These are phyloP conservation scores for Paraconiothyrium sp. DNA, from an alignment of 2,329 filamentous ascomycete species.

Conservation along the genomic window DNA sequence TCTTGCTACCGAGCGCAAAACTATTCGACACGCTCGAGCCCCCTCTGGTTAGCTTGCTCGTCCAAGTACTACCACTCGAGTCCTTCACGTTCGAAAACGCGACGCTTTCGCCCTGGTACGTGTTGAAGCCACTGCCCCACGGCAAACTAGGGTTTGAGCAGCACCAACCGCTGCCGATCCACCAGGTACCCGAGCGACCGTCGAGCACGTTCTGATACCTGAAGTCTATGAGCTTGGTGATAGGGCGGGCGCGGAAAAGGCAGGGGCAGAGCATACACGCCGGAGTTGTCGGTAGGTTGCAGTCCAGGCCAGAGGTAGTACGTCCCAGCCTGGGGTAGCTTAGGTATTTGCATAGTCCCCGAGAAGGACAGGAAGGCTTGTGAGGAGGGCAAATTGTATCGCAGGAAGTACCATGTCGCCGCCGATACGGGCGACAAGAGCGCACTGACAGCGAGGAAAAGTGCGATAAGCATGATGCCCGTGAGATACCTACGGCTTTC, in stretches of 20 bases:
- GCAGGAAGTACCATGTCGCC: constrained; percentile 29
- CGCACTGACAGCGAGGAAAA: neutral
- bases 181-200: constrained; percentile 53
- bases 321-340: constrained; percentile 37
- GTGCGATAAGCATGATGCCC: neutral
- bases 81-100: constrained; percentile 45
- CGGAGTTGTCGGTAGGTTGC: constrained; percentile 52
- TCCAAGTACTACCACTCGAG: constrained; percentile 40
- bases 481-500: no score
- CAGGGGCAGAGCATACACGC: constrained; percentile 20
- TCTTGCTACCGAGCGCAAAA: constrained; percentile 51
- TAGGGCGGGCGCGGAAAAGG: neutral
- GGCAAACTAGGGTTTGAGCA: constrained; percentile 52
- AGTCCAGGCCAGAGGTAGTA: constrained; percentile 58
- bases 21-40: constrained; percentile 39
- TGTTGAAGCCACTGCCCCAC: constrained; percentile 54
- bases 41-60: constrained; percentile 42
- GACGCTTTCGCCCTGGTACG: constrained; percentile 45
- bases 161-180: constrained; percentile 55
- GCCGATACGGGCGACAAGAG: constrained; percentile 11
- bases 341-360: constrained; percentile 26
- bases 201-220: constrained; percentile 55
- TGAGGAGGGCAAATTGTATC: constrained; percentile 23
- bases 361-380: constrained; percentile 27
- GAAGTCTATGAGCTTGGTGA: constrained; percentile 15